These are phyloP conservation scores for Xenoacremonium recifei DNA, from an alignment of 2,329 filamentous ascomycete genomes.

Conservation along the genomic window DNA sequence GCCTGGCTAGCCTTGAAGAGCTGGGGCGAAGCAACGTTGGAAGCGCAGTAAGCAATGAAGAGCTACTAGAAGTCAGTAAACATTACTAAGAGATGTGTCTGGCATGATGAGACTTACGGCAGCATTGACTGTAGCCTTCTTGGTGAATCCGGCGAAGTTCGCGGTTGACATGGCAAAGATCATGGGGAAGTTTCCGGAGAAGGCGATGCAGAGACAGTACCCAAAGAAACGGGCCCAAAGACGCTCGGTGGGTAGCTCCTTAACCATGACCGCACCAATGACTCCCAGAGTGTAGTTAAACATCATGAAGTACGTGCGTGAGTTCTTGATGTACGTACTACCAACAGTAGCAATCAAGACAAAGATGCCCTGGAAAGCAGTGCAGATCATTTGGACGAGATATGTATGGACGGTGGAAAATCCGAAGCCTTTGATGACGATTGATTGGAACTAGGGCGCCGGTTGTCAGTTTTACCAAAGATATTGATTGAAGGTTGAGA, in stretches of 20 bases:
- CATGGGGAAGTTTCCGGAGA: constrained; percentile 37
- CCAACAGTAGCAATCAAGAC: not conserved
- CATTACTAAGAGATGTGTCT: no score
- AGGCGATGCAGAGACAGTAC: constrained; percentile 25
- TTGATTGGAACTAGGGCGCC: not conserved
- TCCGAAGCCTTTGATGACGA: not conserved
- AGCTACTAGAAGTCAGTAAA: no score
- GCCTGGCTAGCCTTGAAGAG: constrained; percentile 56
- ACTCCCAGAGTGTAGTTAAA: constrained; percentile 10
- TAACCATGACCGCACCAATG: constrained; percentile 23
- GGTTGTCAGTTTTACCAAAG: constrained; percentile 16
- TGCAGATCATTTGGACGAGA: constrained; percentile 12
- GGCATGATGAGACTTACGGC: no score
- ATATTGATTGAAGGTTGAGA: constrained; percentile 24
- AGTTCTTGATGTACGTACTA: not conserved
- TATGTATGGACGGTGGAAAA: constrained; percentile 3
- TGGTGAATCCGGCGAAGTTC: constrained; percentile 2
- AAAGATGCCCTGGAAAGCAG: constrained; percentile 9
- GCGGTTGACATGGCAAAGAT: constrained; percentile 27
- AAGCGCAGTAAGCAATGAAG: constrained; percentile 59
- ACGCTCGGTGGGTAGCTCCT: constrained; percentile 11
- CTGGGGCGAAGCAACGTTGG: constrained; percentile 61
- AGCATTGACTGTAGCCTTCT: not conserved
- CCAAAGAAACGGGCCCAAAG: not conserved
- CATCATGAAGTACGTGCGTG: not conserved